Evolutionary conservation across 805 yeast genomes (phyloP).

Genomic region (Saccharomycopsis microspora): DNA sequence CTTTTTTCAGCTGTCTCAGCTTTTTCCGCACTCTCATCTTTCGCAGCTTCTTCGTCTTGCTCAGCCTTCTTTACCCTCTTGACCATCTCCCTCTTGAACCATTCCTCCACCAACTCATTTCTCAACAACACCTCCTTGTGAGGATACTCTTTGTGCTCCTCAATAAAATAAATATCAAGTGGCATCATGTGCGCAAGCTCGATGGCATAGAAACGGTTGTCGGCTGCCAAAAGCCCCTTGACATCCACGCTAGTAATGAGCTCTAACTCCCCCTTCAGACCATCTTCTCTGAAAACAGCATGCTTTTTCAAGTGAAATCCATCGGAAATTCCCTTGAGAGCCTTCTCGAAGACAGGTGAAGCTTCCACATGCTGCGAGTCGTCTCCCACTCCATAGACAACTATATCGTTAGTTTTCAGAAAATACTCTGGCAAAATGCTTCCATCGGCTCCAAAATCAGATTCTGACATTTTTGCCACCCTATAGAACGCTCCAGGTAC

Average conservation of each 20-base stretch:
- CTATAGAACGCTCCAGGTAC: conserved; percentile 77
- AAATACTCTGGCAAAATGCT: conserved; percentile 23
- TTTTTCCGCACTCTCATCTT: conserved; percentile 2
- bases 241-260: conserved; percentile 64
- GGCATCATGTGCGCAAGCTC: conserved; percentile 83
- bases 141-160: conserved; percentile 59
- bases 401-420: conserved; percentile 30
- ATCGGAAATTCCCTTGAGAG: conserved; percentile 52
- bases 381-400: conserved; percentile 68
- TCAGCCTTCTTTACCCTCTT: conserved; percentile 17
- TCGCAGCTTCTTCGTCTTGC: conserved; percentile 21
- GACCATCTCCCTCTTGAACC: conserved; percentile 70
- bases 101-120: conserved; percentile 80
- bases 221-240: conserved; percentile 80
- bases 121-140: conserved; percentile 72
- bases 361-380: conserved; percentile 38
- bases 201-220: conserved; percentile 72
- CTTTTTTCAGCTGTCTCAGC: conserved; percentile 15
- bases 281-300: conserved; percentile 21
- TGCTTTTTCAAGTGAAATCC: conserved; percentile 73
- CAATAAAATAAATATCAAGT: conserved; percentile 67
- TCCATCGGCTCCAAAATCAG: conserved; percentile 28
- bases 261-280: conserved; percentile 29
- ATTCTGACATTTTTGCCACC: conserved; percentile 26
- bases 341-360: conserved; percentile 41